phyloP scores from a whole-genome alignment of 495 filamentous ascomycete species.

The Aspergillus baeticus region DNA sequence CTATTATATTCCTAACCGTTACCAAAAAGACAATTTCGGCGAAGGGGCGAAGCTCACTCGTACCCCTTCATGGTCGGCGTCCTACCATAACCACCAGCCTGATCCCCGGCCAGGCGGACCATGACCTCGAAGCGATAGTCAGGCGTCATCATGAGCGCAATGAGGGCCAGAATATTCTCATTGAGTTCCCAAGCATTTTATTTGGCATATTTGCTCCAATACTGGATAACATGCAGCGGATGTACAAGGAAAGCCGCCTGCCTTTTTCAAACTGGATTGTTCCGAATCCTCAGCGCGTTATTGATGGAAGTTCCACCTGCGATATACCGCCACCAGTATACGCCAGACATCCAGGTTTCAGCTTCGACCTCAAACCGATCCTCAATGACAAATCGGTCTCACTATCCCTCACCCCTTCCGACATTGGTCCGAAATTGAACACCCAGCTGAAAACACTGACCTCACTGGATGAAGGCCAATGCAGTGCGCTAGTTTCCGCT shows the following conservation, averaged over 20 bases:
- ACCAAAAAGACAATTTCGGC: background rate
- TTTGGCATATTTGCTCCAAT: conserved; percentile 65
- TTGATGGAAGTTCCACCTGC: background rate
- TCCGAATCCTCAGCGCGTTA: conserved; percentile 22
- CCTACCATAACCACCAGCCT: background rate
- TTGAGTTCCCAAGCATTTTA: conserved; percentile 71
- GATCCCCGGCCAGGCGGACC: background rate
- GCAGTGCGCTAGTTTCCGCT: conserved; percentile 27
- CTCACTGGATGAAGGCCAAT: background rate
- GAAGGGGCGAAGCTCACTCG: background rate
- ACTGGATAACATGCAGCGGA: conserved; percentile 60
- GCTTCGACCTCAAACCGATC: conserved; percentile 51
- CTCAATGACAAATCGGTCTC: conserved; percentile 25
- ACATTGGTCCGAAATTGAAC: background rate
- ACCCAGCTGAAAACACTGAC: background rate
- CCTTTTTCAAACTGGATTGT: conserved; percentile 61
- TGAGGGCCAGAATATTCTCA: conserved; percentile 26
- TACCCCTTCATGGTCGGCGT: background rate
- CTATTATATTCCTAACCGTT: background rate
- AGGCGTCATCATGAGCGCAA: background rate
- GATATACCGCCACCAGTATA: conserved; percentile 54
- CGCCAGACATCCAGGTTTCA: conserved; percentile 46
- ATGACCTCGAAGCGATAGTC: background rate
- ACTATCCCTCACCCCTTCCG: background rate
- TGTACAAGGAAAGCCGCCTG: conserved; percentile 48